Base-by-base conservation (phyloP, 208 protist genomes). In the Borovskyia barvae region DNA sequence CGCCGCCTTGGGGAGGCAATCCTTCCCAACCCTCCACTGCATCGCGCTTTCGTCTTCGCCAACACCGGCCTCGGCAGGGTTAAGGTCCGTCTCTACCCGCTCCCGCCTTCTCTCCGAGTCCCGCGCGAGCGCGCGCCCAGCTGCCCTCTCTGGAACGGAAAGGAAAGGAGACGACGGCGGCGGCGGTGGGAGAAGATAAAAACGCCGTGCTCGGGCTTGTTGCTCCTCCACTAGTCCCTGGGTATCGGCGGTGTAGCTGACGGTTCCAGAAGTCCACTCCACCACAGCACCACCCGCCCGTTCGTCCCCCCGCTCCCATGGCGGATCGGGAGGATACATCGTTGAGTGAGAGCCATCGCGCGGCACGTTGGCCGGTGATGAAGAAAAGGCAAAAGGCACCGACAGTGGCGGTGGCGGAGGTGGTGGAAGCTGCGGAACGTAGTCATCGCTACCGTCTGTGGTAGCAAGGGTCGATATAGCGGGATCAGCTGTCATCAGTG, bases 241-340 rank as follows among this genome's bases (percentile, higher is more conserved):
- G n/a, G 77, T 76, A 56, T 92, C 85, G 0, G 55, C 19, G 0
- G 85, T 89, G 65, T 82, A 82, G 30, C 81, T 78, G 14, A 92
- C 78, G 17, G 26, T 37, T 5, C 85, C 85, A 19, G 63, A 54
- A 7, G 35, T 43, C 81, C 85, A 92, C 72, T 92, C 81, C 39
- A 89, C 85, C 3, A 88, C 20, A 2, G 67, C 77, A 5, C 72
- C 80, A 22, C 40, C 48, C 3, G 58, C 37, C 15, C 36, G 36
- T 0, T 8, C 22, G 28, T 12, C 28, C 22, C 33, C 30, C 36
- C 8, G 19, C n/a, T n/a, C n/a, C n/a, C n/a, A n/a, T n/a, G n/a
- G n/a, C n/a, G n/a, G n/a, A n/a, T n/a, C n/a, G n/a, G n/a, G n/a
- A n/a, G n/a, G n/a, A n/a, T n/a, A n/a, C n/a, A n/a, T n/a, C n/a